These are phyloP conservation scores for Boehmeria nivea DNA, from an alignment of 306 rosid genomes.

Conservation along the genomic window DNA sequence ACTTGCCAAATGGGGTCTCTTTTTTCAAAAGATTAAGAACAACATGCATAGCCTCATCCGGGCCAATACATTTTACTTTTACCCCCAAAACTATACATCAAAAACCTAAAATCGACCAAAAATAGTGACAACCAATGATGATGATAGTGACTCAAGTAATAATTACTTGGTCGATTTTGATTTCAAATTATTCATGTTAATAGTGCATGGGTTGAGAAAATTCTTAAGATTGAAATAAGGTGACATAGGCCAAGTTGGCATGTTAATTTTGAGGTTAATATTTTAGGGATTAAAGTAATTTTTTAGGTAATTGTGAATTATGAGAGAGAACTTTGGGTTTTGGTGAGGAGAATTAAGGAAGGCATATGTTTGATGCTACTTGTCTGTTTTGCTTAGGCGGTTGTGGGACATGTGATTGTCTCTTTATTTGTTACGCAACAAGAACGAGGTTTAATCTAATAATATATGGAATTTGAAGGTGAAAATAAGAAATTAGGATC, in stretches of 20 bases:
- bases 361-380: not conserved
- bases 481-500: not conserved
- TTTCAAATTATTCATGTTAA: not conserved
- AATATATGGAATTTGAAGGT: not conserved
- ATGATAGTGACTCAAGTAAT: not conserved
- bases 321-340: not conserved
- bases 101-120: not conserved
- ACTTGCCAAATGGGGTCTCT: constrained; percentile 5
- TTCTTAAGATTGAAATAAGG: too few relatives aligned
- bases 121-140: constrained; percentile 8
- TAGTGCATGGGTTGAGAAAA: not conserved
- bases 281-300: too few relatives aligned
- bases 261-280: too few relatives aligned
- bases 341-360: constrained; percentile 4
- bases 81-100: not conserved
- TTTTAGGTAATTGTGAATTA: not conserved
- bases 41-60: not conserved
- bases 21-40: too few relatives aligned
- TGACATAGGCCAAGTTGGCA: too few relatives aligned
- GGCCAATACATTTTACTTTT: not conserved
- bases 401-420: not conserved
- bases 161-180: not conserved
- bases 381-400: constrained; percentile 9
- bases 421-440: constrained; percentile 6
- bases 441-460: not conserved